These are phyloP conservation scores for Nitzschia sp. DNA, from an alignment of 108 stramenopile species.

Conservation along the genomic window DNA sequence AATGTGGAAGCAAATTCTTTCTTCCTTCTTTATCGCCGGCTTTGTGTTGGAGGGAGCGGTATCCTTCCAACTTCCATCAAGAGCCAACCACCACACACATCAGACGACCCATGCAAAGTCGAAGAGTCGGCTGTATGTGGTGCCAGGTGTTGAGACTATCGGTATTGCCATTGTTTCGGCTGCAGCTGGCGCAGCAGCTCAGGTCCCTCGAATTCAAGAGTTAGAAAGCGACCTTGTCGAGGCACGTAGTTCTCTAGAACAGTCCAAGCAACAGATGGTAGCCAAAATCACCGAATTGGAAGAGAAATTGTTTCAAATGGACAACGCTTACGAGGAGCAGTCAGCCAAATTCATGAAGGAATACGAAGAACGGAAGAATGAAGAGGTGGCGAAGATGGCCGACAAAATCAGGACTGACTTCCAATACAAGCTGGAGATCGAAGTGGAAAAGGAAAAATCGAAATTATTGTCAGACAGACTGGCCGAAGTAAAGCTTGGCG, in stretches of 20 bases:
- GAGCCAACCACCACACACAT: background rate
- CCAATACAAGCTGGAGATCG: slow-evolving; percentile 23
- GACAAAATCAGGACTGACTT: slow-evolving; percentile 30
- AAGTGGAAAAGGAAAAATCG: slow-evolving; percentile 24
- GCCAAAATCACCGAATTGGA: slow-evolving; percentile 26
- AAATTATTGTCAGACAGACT: slow-evolving; percentile 14
- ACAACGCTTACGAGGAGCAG: slow-evolving; percentile 28
- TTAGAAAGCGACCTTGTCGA: slow-evolving; percentile 12
- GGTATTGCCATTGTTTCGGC: slow-evolving; percentile 30
- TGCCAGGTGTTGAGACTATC: background rate
- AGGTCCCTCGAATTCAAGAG: slow-evolving; percentile 25
- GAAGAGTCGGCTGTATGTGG: background rate
- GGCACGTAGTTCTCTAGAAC: slow-evolving; percentile 9
- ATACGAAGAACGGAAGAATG: slow-evolving; percentile 14
- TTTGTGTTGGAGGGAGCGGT: background rate
- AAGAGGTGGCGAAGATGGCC: slow-evolving; percentile 14
- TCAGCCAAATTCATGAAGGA: slow-evolving; percentile 23
- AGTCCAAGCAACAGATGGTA: slow-evolving; percentile 9
- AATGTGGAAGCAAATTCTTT: background rate
- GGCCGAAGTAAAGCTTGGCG: background rate
- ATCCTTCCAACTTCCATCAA: background rate
- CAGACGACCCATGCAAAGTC: background rate
- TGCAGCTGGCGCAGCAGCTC: slow-evolving; percentile 27
- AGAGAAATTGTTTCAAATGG: slow-evolving; percentile 30
- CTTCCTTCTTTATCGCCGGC: background rate